Base-by-base conservation (phyloP, 2,329 filamentous ascomycete genomes). In the Phaeosphaeriaceae sp. region DNA sequence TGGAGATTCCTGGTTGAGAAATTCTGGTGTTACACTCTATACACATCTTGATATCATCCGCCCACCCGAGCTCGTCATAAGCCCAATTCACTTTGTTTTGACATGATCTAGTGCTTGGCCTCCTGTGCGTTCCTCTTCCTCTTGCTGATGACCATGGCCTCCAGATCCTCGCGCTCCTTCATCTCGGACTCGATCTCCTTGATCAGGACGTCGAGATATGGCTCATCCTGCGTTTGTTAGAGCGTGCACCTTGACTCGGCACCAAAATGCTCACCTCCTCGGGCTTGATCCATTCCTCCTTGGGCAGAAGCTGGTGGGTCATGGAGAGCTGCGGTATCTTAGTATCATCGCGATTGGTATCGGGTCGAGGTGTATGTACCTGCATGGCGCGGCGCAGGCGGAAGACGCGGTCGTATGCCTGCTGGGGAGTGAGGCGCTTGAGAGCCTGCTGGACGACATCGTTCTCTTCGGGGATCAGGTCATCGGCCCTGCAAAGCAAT, bases 351-450 rank as follows among this genome's bases (percentile, higher is more conserved):
- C 20, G 45, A 2, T 51, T 13, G 17, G 9, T n/a, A 41, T 1
- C 10, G 1, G 45, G 17, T 3, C 17, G 1, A 33, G 15, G 22
- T 9, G 31, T n/a, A 24, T 78, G 65, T 82, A 91, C 89, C 86
- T 99, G 95, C 82, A 96, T 89, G 74, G 95, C 94, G 82, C 95
- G 89, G 83, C 95, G 92, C 81, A 99, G 88, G 77, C 95, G 93
- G 89, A 93, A 99, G 79, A 98, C 88, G 79, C 95, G 94, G 84
- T 99, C 95, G 84, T 98, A 98, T 74, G 89, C 86, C 79, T 95
- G 92, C 85, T 96, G 92, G 74, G 92, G 86, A 57, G 91, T 88
- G 63, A 99, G 91, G 79, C 95, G 92, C 86, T 91, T 91, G 76
- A 99, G 87, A 64, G 95, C 95, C 71, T 89, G 86, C 81, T 95